These are phyloP conservation scores for Ceratonia siliqua DNA, from an alignment of 306 rosid species.

Conservation along the genomic window DNA sequence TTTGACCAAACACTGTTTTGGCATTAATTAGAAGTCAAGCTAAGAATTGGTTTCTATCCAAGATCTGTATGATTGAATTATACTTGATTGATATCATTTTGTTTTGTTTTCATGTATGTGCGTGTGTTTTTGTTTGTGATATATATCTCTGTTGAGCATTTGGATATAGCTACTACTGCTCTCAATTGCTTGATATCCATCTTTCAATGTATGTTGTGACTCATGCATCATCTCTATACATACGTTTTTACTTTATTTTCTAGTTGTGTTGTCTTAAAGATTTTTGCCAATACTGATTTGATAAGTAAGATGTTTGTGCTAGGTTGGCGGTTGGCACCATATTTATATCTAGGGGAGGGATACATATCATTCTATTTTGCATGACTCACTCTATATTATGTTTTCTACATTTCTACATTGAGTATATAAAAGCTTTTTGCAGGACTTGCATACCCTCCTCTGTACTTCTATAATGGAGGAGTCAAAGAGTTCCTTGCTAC, in stretches of 20 bases:
- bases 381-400: not conserved
- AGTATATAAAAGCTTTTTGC: conserved; percentile 36
- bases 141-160: not conserved
- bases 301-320: conserved; percentile 23
- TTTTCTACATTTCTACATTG: conserved; percentile 8
- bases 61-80: not conserved
- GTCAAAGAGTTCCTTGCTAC: conserved; percentile 97
- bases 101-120: not conserved
- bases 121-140: not conserved
- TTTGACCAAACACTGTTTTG: not conserved
- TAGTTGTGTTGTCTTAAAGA: conserved; percentile 4
- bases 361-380: not conserved
- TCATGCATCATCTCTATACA: conserved; percentile 4
- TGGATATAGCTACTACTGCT: not conserved
- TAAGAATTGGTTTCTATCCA: not conserved
- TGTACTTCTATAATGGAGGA: conserved; percentile 97
- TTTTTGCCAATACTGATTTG: conserved; percentile 14
- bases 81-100: not conserved
- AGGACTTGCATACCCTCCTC: conserved; percentile 96
- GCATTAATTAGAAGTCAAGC: not conserved
- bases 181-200: conserved; percentile 3
- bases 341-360: not conserved
- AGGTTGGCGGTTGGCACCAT: not conserved
- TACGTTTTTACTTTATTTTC: not conserved
- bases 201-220: conserved; percentile 19